Evolutionary conservation across 176 grass and related monocot genomes (phyloP), one percentile per base, ranked within the genome.

Genomic region (Rhynchospora tenuis): DNA sequence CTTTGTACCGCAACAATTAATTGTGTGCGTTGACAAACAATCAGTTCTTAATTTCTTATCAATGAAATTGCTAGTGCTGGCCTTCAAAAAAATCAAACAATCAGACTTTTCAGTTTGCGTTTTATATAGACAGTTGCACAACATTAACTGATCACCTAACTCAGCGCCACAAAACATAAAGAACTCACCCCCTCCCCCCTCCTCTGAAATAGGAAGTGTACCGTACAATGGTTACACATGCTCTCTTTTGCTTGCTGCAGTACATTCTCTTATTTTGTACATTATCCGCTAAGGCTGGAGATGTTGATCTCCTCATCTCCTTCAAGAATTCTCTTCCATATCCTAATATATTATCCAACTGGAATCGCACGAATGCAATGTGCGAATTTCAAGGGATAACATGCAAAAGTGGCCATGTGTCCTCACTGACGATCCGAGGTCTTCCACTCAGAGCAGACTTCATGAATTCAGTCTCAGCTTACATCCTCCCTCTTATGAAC

Each of bases 361-460:
- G 94, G 94, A 80, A 9, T 83, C 52, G 68, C 0, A 57, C 27
- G 31, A 68, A 89, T 3, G 85, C 85, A 23, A 79, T 85, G 9
- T 97, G 94, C 85, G 70, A 55, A 64, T 97, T 97, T 82, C 76
- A 64, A 0, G 94, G 94, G 52, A 91, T 92, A 4, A 52, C 6
- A 5, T 97, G 91, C 86, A 31, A 82, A 68, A 81, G 28, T 83
- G 89, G 87, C 1, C 73, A 83, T 3, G 87, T 97, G 64, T 88
- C 89, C 47, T 82, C 89, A 79, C 81, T 97, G 10, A 86, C 72
- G 50, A 79, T 97, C 46, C 74, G 62, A 2, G 87, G 71, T 38
- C 67, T 86, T 7, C 55, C 75, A 22, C 85, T 97, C 91, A 86
- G 87, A 87, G 89, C 79, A 15, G 91, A 97, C 85, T 88, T 97